phyloP scores from a whole-genome alignment of 129 eudicot genomes.

The Saussurea involucrata region DNA sequence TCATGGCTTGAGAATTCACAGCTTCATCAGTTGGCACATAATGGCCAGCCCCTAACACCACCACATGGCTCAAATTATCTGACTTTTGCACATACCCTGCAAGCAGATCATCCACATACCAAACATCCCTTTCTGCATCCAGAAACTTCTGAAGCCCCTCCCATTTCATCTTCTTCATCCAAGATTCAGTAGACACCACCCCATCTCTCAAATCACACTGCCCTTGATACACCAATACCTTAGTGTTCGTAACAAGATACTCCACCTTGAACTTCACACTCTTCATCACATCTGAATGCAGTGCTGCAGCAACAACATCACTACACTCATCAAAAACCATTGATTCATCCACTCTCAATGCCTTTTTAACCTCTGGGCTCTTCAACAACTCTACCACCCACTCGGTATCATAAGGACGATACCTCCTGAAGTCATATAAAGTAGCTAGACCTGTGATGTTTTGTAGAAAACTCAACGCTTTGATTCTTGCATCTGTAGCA shows the following conservation, averaged over 20 bases:
- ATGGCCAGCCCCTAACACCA: constrained; percentile 81
- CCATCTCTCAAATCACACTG: constrained; percentile 86
- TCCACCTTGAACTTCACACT: constrained; percentile 88
- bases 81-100: constrained; percentile 90
- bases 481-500: constrained; percentile 59
- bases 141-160: no score
- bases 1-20: constrained; percentile 76
- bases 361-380: constrained; percentile 45
- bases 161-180: no score
- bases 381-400: constrained; percentile 50
- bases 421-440: constrained; percentile 69
- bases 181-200: constrained; percentile 68
- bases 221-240: constrained; percentile 77
- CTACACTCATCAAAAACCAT: constrained; percentile 57
- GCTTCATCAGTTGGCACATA: constrained; percentile 86
- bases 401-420: constrained; percentile 46
- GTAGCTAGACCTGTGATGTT: constrained; percentile 79
- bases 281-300: constrained; percentile 87
- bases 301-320: constrained; percentile 37
- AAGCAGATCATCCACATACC: no score
- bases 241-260: constrained; percentile 51
- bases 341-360: constrained; percentile 54
- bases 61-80: constrained; percentile 61
- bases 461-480: constrained; percentile 31
- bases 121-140: no score